Base-by-base conservation (phyloP, 805 yeast genomes). In the Komagataella mondaviorum region DNA sequence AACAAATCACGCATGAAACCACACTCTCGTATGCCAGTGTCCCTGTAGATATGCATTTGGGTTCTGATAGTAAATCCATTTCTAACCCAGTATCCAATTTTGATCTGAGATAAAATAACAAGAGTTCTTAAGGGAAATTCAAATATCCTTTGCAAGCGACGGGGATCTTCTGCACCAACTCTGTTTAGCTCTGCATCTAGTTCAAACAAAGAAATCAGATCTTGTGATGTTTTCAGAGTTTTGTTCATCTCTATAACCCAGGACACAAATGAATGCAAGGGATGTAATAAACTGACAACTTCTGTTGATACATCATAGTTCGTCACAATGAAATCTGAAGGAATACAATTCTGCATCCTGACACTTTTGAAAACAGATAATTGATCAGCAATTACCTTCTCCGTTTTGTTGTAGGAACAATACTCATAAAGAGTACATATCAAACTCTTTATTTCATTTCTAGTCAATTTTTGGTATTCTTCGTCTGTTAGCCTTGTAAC, bases 61-160 rank as follows among this genome's bases (percentile, higher is more conserved):
- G 82, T 80, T 45, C 85, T 73, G 4, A 88, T 81, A 45, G 90
- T 83, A 53, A 79, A 76, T 0, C 99, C 99, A 65, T 91, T 91
- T 59, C 98, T 76, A 0, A 91, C 96, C 98, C 98, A 91, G 52
- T 85, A 76, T 0, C 96, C 96, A 0, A 85, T 81, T 54, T 87
- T 83, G 6, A 91, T 85, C 59, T 93, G 97, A 0, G 96, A 80
- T 56, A 88, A 66, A 6, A 87, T 65, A 0, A 87, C 96, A 24
- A 88, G 61, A 0, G 90, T 83, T 52, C 95, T 72, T 18, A 93
- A 63, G 0, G 96, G 85, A 55, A 85, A 82, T 55, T 88, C 96
- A 55, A 84, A 76, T 6, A 84, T 59, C 8, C 59, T 64, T 49
- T 61, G 52, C 52, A 39, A 30, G n/a, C 39, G 39, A 14, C 14